Evolutionary conservation across 352 stramenopile genomes (phyloP).

Genomic region (Saprolegnia diclina): DNA sequence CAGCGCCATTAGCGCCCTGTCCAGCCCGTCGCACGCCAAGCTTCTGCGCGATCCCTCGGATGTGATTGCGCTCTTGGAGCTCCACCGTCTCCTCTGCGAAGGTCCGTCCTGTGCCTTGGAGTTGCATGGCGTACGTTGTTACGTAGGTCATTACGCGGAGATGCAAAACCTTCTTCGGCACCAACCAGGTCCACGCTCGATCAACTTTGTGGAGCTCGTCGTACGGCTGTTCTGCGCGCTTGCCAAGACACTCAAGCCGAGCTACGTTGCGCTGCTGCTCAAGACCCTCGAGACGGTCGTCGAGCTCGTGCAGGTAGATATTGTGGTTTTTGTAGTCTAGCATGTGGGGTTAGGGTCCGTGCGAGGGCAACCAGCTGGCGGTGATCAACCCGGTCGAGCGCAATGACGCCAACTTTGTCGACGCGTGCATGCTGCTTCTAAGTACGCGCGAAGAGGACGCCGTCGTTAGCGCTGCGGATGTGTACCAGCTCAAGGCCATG

Average conservation of each 20-base stretch:
- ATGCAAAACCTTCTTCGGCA: constrained; percentile 18
- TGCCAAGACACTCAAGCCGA: background rate
- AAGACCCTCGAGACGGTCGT: constrained; percentile 17
- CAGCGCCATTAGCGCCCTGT: background rate
- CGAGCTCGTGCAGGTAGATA: constrained; percentile 22
- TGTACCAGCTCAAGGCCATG: constrained; percentile 18
- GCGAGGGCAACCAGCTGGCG: constrained; percentile 21
- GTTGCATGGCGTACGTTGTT: background rate
- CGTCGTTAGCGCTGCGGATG: background rate
- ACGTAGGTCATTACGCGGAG: constrained; percentile 6
- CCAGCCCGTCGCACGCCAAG: background rate
- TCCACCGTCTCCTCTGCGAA: constrained; percentile 20
- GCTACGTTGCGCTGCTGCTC: background rate
- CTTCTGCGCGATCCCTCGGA: background rate
- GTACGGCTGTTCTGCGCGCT: constrained; percentile 12
- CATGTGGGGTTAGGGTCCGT: constrained; percentile 16
- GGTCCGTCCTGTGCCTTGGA: background rate
- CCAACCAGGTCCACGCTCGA: background rate
- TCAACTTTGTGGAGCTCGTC: constrained; percentile 17
- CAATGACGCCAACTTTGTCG: constrained; percentile 19
- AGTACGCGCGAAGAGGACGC: background rate
- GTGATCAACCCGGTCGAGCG: constrained; percentile 18
- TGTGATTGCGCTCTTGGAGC: background rate
- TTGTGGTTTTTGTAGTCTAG: background rate
- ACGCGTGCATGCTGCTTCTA: background rate